Percentiles rank a stretch among this genome's conserved stretches.
Evolutionary conservation across 1,284 basidiomycete genomes (phyloP).

Genomic region (Malassezia caprae): DNA sequence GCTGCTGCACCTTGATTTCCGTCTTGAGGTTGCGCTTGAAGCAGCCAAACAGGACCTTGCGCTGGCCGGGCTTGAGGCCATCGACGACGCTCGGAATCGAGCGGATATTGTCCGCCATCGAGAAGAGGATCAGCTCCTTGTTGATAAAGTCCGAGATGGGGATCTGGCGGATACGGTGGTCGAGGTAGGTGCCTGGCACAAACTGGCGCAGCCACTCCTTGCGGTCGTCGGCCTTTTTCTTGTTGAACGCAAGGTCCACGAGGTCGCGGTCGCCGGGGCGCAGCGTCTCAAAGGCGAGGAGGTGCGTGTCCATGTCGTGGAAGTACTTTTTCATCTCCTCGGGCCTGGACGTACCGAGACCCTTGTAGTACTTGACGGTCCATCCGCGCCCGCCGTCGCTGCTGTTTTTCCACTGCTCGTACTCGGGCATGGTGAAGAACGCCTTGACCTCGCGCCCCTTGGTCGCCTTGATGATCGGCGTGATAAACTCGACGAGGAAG

Average conservation of each 20-base stretch:
- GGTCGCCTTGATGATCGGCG: constrained; percentile 77
- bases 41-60: constrained; percentile 89
- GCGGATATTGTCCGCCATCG: constrained; percentile 97
- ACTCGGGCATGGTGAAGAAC: constrained; percentile 97
- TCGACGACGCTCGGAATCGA: constrained; percentile 74
- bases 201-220: constrained; percentile 97
- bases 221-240: constrained; percentile 97
- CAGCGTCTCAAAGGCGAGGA: constrained; percentile 78
- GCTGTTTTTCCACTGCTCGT: constrained; percentile 77
- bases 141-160: constrained; percentile 93
- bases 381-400: constrained; percentile 74
- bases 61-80: constrained; percentile 95
- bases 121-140: constrained; percentile 94
- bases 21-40: constrained; percentile 87
- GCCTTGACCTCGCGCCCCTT: constrained; percentile 72
- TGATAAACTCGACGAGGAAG: constrained; percentile 97
- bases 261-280: constrained; percentile 74
- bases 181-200: constrained; percentile 89
- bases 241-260: constrained; percentile 97
- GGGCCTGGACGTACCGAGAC: constrained; percentile 85
- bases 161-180: constrained; percentile 78
- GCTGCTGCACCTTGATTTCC: constrained; percentile 92
- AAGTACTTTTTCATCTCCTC: constrained; percentile 89
- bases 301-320: constrained; percentile 78
- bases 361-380: constrained; percentile 68